phyloP scores from a whole-genome alignment of 352 stramenopile species.

The Elongisporangium undulatum region DNA sequence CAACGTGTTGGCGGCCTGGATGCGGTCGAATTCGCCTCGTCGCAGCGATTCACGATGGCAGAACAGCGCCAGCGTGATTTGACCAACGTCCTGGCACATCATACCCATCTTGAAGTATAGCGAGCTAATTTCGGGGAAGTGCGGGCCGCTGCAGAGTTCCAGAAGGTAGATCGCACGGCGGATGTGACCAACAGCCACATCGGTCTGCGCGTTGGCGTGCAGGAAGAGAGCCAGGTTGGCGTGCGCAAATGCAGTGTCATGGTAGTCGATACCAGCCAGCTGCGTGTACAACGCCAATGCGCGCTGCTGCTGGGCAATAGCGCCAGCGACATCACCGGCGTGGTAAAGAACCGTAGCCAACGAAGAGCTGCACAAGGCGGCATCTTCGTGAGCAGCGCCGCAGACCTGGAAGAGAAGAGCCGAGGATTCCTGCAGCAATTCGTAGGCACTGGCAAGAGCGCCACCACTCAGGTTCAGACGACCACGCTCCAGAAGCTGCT shows the following conservation, averaged over 20 bases:
- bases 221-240: constrained; percentile 91
- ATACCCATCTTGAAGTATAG: constrained; percentile 94
- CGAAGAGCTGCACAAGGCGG: constrained; percentile 90
- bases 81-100: constrained; percentile 91
- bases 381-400: constrained; percentile 90
- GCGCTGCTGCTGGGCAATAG: constrained; percentile 87
- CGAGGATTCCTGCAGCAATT: constrained; percentile 89
- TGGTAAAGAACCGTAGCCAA: constrained; percentile 92
- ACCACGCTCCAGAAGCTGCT: constrained; percentile 86
- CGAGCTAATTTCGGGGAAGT: constrained; percentile 88
- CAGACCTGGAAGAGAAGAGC: constrained; percentile 92
- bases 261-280: constrained; percentile 91
- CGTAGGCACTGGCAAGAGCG: constrained; percentile 73
- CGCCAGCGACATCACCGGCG: constrained; percentile 83
- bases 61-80: constrained; percentile 81
- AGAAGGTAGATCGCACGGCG: constrained; percentile 91
- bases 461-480: constrained; percentile 77
- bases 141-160: constrained; percentile 88
- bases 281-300: constrained; percentile 91
- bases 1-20: constrained; percentile 83
- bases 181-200: constrained; percentile 86
- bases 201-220: constrained; percentile 80
- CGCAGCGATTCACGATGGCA: constrained; percentile 88
- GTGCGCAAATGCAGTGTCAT: constrained; percentile 89
- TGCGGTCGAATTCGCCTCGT: constrained; percentile 81